Conservation (phyloP, 179 eudicot genomes). For the Dionaea muscipula region DNA sequence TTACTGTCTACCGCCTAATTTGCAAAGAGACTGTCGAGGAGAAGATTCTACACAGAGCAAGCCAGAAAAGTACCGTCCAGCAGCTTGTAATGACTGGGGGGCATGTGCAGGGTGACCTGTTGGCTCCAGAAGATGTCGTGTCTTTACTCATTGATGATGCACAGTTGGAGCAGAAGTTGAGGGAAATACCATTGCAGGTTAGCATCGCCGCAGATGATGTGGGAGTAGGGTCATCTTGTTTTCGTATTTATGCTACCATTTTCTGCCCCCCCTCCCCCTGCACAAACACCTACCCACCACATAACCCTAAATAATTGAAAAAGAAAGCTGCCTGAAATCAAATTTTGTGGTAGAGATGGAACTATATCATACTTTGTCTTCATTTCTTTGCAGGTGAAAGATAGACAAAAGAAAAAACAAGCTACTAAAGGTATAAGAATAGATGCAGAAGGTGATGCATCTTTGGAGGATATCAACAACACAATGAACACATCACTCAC, state of each 20-base stretch:
- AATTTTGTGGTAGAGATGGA: not conserved
- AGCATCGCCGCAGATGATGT: slow-evolving; percentile 2
- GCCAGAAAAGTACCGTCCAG: slow-evolving; percentile 91
- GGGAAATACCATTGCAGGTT: slow-evolving; percentile 80
- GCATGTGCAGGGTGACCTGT: slow-evolving; percentile 91
- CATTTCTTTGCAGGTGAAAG: slow-evolving; percentile 41
- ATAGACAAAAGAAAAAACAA: slow-evolving; percentile 69
- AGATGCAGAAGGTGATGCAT: slow-evolving; percentile 89
- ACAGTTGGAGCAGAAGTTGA: slow-evolving; percentile 83
- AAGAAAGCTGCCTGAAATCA: too few relatives aligned
- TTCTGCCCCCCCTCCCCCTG: too few relatives aligned
- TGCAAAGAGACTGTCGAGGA: slow-evolving; percentile 98
- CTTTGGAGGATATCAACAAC: slow-evolving; percentile 72
- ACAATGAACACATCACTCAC: slow-evolving; percentile 30
- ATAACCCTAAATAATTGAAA: too few relatives aligned
- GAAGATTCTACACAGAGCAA: slow-evolving; percentile 91
- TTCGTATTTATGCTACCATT: too few relatives aligned
- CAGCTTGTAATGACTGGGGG: slow-evolving; percentile 99
- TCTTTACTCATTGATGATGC: slow-evolving; percentile 89
- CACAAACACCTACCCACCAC: too few relatives aligned
- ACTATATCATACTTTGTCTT: not conserved
- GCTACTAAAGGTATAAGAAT: slow-evolving; percentile 66
- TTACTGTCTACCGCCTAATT: slow-evolving; percentile 84
- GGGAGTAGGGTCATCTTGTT: not conserved
- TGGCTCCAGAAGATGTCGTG: slow-evolving; percentile 95